Evolutionary conservation across 2,329 filamentous ascomycete species (phyloP).

Genomic region (Clarireedia hainanense): DNA sequence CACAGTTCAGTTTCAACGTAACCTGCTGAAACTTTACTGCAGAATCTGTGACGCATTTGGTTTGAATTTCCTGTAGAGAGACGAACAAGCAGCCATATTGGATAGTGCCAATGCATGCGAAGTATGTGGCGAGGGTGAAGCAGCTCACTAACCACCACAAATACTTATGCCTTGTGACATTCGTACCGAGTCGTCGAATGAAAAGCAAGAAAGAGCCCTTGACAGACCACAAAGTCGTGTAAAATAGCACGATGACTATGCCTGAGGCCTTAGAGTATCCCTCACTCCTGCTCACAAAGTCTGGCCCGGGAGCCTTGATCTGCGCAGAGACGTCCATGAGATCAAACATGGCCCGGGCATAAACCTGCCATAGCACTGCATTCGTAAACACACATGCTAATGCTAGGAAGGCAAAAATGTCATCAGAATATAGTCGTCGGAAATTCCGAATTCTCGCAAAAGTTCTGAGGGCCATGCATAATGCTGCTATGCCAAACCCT

Average conservation of each 20-base stretch:
- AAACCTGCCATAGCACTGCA: not conserved
- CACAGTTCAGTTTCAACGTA: not conserved
- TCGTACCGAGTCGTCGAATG: not conserved
- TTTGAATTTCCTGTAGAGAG: not conserved
- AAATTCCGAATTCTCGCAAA: not conserved
- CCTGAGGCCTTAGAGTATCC: not conserved
- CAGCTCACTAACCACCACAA: not conserved
- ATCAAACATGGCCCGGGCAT: not conserved
- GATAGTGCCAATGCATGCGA: not conserved
- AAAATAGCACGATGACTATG: not conserved
- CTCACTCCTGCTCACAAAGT: not conserved
- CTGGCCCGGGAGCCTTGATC: not conserved
- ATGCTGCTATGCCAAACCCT: not conserved
- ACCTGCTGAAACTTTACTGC: not conserved
- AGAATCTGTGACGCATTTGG: not conserved
- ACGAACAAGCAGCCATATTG: not conserved
- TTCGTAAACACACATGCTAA: not conserved
- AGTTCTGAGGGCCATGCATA: not conserved
- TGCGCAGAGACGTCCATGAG: not conserved
- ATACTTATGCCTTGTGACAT: not conserved
- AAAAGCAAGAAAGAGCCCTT: not conserved
- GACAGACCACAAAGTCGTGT: not conserved
- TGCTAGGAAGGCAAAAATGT: not conserved
- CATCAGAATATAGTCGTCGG: not conserved
- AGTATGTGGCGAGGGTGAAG: not conserved